These are phyloP conservation scores for Heliosperma pusillum DNA, from an alignment of 148 eudicot species.

Conservation along the genomic window DNA sequence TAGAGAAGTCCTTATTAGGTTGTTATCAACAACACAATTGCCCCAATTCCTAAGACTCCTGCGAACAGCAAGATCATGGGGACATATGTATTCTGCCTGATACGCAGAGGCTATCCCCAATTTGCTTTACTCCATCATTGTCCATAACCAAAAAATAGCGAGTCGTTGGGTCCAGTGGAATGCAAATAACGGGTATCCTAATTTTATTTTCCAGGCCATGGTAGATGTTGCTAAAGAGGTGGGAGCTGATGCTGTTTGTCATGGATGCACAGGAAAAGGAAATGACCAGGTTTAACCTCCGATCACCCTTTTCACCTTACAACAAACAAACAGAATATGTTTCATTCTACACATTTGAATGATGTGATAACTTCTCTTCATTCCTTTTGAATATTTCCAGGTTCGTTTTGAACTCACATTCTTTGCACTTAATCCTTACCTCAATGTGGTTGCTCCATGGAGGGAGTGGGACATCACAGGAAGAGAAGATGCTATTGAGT, in stretches of 20 bases:
- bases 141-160: neutral
- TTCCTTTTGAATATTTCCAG: conserved; percentile 31
- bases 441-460: conserved; percentile 92
- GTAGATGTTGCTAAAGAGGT: conserved; percentile 96
- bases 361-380: neutral
- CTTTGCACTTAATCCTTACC: conserved; percentile 81
- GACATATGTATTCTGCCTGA: neutral
- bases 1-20: neutral
- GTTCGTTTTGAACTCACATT: conserved; percentile 94
- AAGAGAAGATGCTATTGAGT: conserved; percentile 91
- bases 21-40: neutral
- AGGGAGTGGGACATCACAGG: conserved; percentile 93
- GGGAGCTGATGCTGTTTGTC: conserved; percentile 97
- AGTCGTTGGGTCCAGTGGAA: neutral
- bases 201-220: conserved; percentile 59
- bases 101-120: neutral
- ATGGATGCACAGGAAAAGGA: conserved; percentile 98
- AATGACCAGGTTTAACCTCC: conserved; percentile 69
- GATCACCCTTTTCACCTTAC: conserved; percentile 7
- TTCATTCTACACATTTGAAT: conserved; percentile 13
- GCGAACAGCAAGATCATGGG: neutral
- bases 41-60: neutral
- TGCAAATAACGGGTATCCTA: neutral
- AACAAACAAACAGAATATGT: neutral
- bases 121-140: neutral